Evolutionary conservation across 805 yeast species (phyloP).

Genomic region (Kodamaea laetipori): DNA sequence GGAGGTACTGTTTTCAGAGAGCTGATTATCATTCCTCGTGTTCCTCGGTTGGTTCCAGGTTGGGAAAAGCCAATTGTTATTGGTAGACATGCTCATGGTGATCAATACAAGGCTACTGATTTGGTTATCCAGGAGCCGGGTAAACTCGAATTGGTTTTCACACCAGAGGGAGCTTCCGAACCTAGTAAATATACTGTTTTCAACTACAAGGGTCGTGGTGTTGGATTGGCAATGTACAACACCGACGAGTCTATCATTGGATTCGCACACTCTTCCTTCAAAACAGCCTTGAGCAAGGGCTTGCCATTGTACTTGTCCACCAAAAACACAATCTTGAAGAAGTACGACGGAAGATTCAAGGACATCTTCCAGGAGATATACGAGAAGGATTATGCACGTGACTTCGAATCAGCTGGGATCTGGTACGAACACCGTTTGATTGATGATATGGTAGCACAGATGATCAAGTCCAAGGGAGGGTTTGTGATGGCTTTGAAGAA

Average conservation of each 20-base stretch:
- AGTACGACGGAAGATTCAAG: slow-evolving; percentile 93
- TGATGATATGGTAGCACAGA: slow-evolving; percentile 99
- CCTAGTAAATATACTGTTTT: slow-evolving; percentile 61
- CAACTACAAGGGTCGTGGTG: slow-evolving; percentile 72
- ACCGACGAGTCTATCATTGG: slow-evolving; percentile 88
- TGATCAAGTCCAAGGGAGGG: slow-evolving; percentile 95
- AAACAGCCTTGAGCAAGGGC: slow-evolving; percentile 76
- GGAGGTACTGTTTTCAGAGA: slow-evolving; percentile 98
- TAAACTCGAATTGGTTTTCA: slow-evolving; percentile 71
- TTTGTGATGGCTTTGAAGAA: slow-evolving; percentile 94
- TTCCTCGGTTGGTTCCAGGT: slow-evolving; percentile 85
- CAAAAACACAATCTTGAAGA: slow-evolving; percentile 91
- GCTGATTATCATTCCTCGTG: slow-evolving; percentile 86
- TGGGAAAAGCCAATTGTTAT: slow-evolving; percentile 96
- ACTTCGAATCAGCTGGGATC: slow-evolving; percentile 79
- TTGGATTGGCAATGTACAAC: slow-evolving; percentile 92
- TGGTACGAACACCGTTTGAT: slow-evolving; percentile 97
- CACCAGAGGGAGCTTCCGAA: slow-evolving; percentile 65
- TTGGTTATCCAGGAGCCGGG: slow-evolving; percentile 80
- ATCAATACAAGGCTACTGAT: slow-evolving; percentile 94
- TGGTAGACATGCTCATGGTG: slow-evolving; percentile 97
- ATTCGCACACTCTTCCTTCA: slow-evolving; percentile 92
- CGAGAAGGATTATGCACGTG: slow-evolving; percentile 63
- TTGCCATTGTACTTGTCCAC: slow-evolving; percentile 85
- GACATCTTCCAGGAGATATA: slow-evolving; percentile 86